phyloP scores from a whole-genome alignment of 2,329 filamentous ascomycete genomes.

The Ambrosiella beaveri region DNA sequence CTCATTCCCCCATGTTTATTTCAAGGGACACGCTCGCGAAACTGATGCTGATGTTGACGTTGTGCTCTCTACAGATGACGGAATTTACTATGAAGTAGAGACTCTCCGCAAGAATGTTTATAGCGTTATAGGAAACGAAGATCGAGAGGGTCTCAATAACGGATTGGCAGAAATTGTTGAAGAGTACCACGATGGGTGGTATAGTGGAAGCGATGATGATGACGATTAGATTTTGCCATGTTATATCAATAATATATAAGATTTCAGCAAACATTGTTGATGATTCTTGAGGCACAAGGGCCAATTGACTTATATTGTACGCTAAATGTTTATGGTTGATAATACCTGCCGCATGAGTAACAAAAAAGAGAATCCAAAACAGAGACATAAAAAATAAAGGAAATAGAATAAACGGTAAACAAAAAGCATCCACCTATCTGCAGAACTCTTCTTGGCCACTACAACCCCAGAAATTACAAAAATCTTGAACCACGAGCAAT shows the following conservation, averaged over 20 bases:
- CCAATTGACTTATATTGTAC: background rate
- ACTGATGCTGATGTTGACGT: conserved; percentile 31
- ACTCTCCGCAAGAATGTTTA: conserved; percentile 45
- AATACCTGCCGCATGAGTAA: background rate
- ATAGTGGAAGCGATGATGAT: conserved; percentile 54
- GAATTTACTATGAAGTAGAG: conserved; percentile 52
- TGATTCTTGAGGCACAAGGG: background rate
- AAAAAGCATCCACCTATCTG: background rate
- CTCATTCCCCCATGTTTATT: conserved; percentile 67
- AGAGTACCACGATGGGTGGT: conserved; percentile 79
- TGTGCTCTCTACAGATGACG: conserved; percentile 56
- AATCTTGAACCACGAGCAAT: too few relatives aligned
- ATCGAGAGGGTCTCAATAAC: conserved; percentile 70
- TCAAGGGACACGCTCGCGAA: conserved; percentile 17
- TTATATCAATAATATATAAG: background rate
- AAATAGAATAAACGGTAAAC: background rate
- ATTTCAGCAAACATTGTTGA: background rate
- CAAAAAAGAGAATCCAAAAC: background rate
- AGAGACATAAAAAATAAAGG: background rate
- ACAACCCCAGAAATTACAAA: too few relatives aligned
- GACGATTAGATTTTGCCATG: conserved; percentile 31
- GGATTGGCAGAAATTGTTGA: conserved; percentile 68
- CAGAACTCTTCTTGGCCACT: too few relatives aligned
- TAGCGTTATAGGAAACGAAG: conserved; percentile 51
- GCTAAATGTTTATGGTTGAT: background rate